Percentiles rank a stretch among this genome's conserved stretches.
These are phyloP conservation scores for Acer campestre DNA, from an alignment of 345 rosid species.

Conservation along the genomic window DNA sequence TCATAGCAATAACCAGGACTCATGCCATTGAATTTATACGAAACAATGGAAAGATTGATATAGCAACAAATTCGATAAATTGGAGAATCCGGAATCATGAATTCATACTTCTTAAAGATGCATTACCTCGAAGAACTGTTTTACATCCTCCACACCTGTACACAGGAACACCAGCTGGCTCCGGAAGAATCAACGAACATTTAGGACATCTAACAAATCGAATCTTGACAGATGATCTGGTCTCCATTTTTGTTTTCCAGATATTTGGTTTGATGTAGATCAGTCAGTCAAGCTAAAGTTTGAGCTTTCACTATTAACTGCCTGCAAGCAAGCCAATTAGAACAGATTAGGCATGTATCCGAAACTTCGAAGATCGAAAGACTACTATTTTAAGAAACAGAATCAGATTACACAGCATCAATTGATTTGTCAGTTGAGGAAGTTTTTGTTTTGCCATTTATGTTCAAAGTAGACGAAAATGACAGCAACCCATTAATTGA, in stretches of 20 bases:
- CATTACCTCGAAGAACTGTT: conserved; percentile 63
- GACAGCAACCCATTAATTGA: neutral
- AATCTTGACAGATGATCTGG: conserved; percentile 33
- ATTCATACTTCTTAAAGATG: neutral
- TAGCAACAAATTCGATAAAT: neutral
- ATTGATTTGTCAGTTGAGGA: too few relatives aligned
- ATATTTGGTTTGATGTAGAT: neutral
- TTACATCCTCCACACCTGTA: conserved; percentile 75
- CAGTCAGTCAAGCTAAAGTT: conserved; percentile 4
- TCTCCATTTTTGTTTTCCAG: conserved; percentile 38
- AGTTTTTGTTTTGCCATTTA: too few relatives aligned
- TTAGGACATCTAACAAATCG: conserved; percentile 77
- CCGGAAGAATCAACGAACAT: conserved; percentile 60
- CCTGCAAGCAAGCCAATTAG: neutral
- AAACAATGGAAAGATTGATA: too few relatives aligned
- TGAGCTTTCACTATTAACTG: neutral
- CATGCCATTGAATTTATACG: conserved; percentile 3
- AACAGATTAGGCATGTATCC: neutral
- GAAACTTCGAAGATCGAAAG: neutral
- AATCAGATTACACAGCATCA: neutral
- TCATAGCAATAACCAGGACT: neutral
- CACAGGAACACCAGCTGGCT: conserved; percentile 53
- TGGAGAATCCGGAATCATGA: neutral
- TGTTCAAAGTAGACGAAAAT: too few relatives aligned
- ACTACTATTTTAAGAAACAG: neutral